Evolutionary conservation across 305 asterid genomes (phyloP).

Genomic region (Solanum hybrid): DNA sequence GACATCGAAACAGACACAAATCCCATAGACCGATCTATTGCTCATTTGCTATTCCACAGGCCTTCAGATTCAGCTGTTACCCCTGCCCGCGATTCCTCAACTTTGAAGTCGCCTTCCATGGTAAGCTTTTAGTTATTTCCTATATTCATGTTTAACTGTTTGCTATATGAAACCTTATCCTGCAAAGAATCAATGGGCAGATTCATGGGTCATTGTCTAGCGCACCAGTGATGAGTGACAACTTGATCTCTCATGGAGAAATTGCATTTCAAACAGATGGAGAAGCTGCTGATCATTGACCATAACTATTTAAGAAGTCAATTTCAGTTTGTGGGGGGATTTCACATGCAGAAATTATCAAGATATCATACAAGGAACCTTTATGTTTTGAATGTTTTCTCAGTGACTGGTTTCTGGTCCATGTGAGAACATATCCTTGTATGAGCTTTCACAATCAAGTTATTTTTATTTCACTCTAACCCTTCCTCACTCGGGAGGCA

Average conservation of each 20-base stretch:
- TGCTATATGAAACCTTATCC: conserved; percentile 15
- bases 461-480: background rate
- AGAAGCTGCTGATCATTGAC: background rate
- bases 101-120: conserved; percentile 22
- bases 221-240: conserved; percentile 24
- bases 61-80: conserved; percentile 41
- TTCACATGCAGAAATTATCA: background rate
- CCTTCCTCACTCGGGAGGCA: background rate
- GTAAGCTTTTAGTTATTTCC: conserved; percentile 25
- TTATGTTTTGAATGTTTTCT: background rate
- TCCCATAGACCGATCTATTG: conserved; percentile 84
- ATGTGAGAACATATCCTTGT: background rate
- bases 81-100: conserved; percentile 21
- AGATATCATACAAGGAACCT: background rate
- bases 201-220: conserved; percentile 29
- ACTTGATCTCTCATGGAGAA: conserved; percentile 16
- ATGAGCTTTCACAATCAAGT: background rate
- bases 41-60: conserved; percentile 76
- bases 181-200: conserved; percentile 24
- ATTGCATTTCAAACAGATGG: background rate
- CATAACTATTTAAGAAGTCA: background rate
- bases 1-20: conserved; percentile 77
- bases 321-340: background rate
- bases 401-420: background rate
- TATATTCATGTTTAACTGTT: background rate